These are phyloP conservation scores for Amanita thiersii DNA, from an alignment of 768 basidiomycete species.

Conservation along the genomic window DNA sequence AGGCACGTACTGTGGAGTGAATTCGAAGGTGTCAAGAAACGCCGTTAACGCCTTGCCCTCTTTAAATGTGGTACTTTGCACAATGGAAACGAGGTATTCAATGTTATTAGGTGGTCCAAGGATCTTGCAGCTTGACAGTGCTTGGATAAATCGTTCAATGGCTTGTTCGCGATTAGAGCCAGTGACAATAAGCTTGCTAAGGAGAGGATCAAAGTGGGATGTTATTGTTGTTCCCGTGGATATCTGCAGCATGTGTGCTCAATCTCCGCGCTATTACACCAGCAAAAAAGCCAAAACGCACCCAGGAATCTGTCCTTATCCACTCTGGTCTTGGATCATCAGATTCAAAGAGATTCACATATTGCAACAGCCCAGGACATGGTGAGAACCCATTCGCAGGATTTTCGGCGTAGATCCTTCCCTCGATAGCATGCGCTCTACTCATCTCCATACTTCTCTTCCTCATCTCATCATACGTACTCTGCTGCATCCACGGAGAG, in stretches of 20 bases:
- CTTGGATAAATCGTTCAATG: slow-evolving; percentile 28
- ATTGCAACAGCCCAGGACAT: slow-evolving; percentile 53
- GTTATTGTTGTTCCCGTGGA: slow-evolving; percentile 44
- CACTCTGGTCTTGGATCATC: slow-evolving; percentile 27
- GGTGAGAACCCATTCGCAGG: slow-evolving; percentile 50
- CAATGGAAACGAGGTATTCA: slow-evolving; percentile 39
- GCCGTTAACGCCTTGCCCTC: slow-evolving; percentile 38
- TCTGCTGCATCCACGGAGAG: slow-evolving; percentile 30
- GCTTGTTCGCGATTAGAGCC: slow-evolving; percentile 39
- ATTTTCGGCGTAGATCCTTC: slow-evolving; percentile 56
- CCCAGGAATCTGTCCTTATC: slow-evolving; percentile 59
- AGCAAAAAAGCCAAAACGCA: slow-evolving; percentile 16
- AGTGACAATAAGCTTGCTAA: slow-evolving; percentile 52
- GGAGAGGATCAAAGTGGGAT: slow-evolving; percentile 48
- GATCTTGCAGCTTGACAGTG: slow-evolving; percentile 32
- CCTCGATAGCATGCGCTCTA: slow-evolving; percentile 39
- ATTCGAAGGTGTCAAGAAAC: slow-evolving; percentile 38
- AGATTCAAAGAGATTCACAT: slow-evolving; percentile 29
- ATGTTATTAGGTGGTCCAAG: slow-evolving; percentile 57
- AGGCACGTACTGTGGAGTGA: slow-evolving; percentile 29
- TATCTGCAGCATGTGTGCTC: too few species aligned
- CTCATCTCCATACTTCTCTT: slow-evolving; percentile 10
- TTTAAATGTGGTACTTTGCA: slow-evolving; percentile 27
- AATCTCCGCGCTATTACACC: too few species aligned
- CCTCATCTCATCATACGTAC: slow-evolving; percentile 21